phyloP scores from a whole-genome alignment of 1,284 basidiomycete genomes.

The Fomitopsis schrenkii region DNA sequence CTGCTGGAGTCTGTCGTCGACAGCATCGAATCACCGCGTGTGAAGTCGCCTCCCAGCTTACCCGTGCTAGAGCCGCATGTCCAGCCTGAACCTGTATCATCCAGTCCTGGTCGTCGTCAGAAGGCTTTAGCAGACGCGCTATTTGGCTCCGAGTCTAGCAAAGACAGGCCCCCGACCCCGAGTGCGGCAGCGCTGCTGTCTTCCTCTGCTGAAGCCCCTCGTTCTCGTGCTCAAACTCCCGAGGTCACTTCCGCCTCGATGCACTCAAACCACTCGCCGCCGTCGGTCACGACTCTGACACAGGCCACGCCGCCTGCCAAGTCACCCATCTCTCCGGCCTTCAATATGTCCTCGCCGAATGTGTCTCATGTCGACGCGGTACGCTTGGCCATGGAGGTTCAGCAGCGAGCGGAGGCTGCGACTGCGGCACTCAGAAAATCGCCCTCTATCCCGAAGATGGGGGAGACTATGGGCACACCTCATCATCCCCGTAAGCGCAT shows the following conservation, averaged over 20 bases:
- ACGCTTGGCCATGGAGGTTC: slow-evolving; percentile 57
- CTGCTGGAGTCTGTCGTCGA: slow-evolving; percentile 65
- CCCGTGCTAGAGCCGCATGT: slow-evolving; percentile 17
- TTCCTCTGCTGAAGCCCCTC: not conserved
- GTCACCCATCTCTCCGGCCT: not conserved
- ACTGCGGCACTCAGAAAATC: slow-evolving; percentile 62
- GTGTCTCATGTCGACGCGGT: slow-evolving; percentile 10
- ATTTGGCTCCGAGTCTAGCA: slow-evolving; percentile 49
- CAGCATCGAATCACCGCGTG: slow-evolving; percentile 51
- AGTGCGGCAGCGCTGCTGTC: not conserved
- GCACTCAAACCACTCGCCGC: not conserved
- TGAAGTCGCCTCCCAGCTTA: slow-evolving; percentile 26
- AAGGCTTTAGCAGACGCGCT: slow-evolving; percentile 68
- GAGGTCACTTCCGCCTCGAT: not conserved
- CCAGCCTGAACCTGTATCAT: slow-evolving; percentile 24
- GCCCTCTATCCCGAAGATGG: slow-evolving; percentile 47
- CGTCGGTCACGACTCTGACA: not conserved
- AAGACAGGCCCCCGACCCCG: not conserved
- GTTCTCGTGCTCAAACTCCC: not conserved
- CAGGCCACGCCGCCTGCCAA: not conserved
- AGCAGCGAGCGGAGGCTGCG: slow-evolving; percentile 64
- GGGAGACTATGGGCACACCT: slow-evolving; percentile 31
- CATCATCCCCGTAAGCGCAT: slow-evolving; percentile 56
- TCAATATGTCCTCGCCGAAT: not conserved
- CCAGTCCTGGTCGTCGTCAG: slow-evolving; percentile 53